Percentiles rank a stretch among this genome's conserved stretches.
phyloP scores from a whole-genome alignment of 2,329 filamentous ascomycete species.

The Phaeosphaeriaceae sp. region DNA sequence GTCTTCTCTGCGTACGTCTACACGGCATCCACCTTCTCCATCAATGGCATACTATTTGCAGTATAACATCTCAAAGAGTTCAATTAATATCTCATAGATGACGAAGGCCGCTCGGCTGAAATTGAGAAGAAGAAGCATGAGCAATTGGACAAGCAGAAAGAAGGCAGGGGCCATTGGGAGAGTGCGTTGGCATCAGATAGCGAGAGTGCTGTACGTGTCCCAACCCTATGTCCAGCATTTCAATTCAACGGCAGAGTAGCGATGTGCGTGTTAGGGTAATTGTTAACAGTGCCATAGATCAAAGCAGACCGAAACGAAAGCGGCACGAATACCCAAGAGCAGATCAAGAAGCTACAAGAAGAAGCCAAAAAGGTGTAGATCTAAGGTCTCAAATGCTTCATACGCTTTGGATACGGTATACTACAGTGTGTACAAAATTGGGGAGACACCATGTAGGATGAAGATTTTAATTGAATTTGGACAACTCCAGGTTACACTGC shows the following conservation, averaged over 20 bases:
- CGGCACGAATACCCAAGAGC: slow-evolving; percentile 44
- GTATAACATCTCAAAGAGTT: neutral
- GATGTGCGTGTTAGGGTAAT: neutral
- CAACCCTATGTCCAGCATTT: neutral
- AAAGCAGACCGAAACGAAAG: slow-evolving; percentile 54
- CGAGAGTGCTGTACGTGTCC: slow-evolving; percentile 47
- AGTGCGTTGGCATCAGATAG: slow-evolving; percentile 52
- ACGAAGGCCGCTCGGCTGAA: slow-evolving; percentile 46
- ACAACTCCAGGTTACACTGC: too few species aligned
- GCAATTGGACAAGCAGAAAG: slow-evolving; percentile 51
- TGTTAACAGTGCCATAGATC: slow-evolving; percentile 32
- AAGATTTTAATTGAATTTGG: too few species aligned
- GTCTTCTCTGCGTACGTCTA: slow-evolving; percentile 50
- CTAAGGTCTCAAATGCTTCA: too few species aligned
- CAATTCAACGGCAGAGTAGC: neutral
- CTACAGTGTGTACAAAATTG: too few species aligned
- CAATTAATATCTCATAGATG: slow-evolving; percentile 18
- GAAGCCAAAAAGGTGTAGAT: slow-evolving; percentile 48
- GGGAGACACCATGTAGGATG: too few species aligned
- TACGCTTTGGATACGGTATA: neutral
- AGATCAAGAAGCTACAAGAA: slow-evolving; percentile 56
- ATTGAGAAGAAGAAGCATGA: slow-evolving; percentile 53
- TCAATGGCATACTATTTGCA: neutral
- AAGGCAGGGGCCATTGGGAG: slow-evolving; percentile 53
- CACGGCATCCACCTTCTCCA: too few species aligned